These are phyloP conservation scores for Irpex sp. DNA, from an alignment of 1,284 basidiomycete species.

Conservation along the genomic window DNA sequence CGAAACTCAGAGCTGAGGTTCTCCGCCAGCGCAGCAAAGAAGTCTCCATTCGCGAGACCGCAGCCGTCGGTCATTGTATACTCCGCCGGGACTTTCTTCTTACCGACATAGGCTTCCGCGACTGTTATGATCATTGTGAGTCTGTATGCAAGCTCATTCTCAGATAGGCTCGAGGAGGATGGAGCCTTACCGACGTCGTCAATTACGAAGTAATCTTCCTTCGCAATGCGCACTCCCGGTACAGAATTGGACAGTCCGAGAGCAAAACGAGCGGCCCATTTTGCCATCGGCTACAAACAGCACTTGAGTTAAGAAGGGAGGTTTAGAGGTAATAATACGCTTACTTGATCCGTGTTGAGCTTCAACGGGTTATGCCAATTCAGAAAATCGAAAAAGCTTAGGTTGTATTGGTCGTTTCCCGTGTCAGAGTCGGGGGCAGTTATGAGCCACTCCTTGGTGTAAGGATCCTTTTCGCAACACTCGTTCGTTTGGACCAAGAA, in stretches of 20 bases:
- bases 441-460: too few species aligned
- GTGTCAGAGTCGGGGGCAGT: too few species aligned
- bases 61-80: conserved; percentile 44
- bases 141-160: not conserved
- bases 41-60: conserved; percentile 32
- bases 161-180: too few species aligned
- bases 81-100: conserved; percentile 27
- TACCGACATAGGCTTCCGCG: conserved; percentile 16
- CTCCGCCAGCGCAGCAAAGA: conserved; percentile 26
- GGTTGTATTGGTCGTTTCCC: not conserved
- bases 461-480: not conserved
- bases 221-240: conserved; percentile 8
- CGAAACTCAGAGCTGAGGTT: conserved; percentile 23
- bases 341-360: conserved; percentile 13
- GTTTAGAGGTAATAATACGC: not conserved
- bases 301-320: not conserved
- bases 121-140: conserved; percentile 9
- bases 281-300: conserved; percentile 11
- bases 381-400: conserved; percentile 10
- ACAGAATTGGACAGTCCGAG: conserved; percentile 16
- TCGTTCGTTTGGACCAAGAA: conserved; percentile 37
- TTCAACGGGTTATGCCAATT: conserved; percentile 10
- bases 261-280: conserved; percentile 15
- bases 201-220: conserved; percentile 2
- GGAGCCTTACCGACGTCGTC: conserved; percentile 9